Base-by-base conservation (phyloP, 2,329 filamentous ascomycete species). In the Bimuria novae-zelandiae region DNA sequence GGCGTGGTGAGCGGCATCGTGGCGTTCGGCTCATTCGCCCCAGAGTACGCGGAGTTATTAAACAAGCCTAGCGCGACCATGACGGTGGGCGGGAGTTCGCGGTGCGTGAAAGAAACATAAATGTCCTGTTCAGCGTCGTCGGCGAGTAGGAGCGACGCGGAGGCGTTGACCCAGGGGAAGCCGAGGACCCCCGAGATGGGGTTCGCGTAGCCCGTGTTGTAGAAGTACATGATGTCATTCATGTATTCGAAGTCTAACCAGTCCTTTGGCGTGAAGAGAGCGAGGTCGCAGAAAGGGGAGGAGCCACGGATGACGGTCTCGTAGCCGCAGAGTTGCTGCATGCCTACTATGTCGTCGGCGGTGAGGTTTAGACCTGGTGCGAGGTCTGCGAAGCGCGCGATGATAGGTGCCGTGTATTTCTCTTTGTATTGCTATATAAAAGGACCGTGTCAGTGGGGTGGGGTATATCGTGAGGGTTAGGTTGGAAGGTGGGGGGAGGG, bases 191-290 rank as follows among this genome's bases (percentile, higher is more conserved):
- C 84, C 0, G 83, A 79, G 1, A 84, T 74, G 19, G 63, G 51
- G 57, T 81, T 84, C 4, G 85, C 86, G 56, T 89, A 89, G 16
- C 87, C 87, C 1, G 80, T 71, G 70, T 88, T 89, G 71, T 86
- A 84, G 64, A 84, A 82, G 65, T 87, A 88, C 62, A 81, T 79
- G 56, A 88, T 73, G 56, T 88, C 85, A 56, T 84, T 84, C 11
- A 81, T 78, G 64, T 88, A 88, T 69, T 88, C 85, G 73, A 85
- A 88, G 2, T 76, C 76, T n/a, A 88, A 80, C 85, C 84, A 87
- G 56, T 87, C 84, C 57, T 84, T 80, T 0, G 83, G 78, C 1
- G 78, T 76, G 64, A 88, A 87, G 11, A 86, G 76, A 14, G 80
- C 76, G 0, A 84, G 75, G 48, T 82, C 78, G 71, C 85, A 88